Conservation (phyloP, 495 filamentous ascomycete species). For the Pyrenopolyporus hunteri region DNA sequence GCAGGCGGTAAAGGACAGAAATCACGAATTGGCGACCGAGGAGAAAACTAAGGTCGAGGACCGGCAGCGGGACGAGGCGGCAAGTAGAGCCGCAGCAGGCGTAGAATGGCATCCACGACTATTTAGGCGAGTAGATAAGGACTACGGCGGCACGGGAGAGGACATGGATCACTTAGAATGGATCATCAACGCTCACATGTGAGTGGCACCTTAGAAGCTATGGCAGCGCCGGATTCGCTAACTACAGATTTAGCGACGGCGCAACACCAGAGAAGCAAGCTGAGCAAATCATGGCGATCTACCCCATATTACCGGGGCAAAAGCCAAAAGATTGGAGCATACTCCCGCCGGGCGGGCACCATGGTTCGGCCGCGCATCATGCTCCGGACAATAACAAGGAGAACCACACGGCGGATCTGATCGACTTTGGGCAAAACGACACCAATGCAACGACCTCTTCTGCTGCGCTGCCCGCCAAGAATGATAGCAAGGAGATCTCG, state of each 20-base stretch:
- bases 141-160: conserved; percentile 74
- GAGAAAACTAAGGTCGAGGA: conserved; percentile 97
- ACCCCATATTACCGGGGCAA: conserved; percentile 84
- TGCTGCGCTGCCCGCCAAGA: conserved; percentile 26
- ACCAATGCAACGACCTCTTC: conserved; percentile 3
- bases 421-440: conserved; percentile 54
- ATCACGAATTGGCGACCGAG: conserved; percentile 89
- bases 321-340: conserved; percentile 47
- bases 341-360: conserved; percentile 44
- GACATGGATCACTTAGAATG: conserved; percentile 90
- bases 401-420: conserved; percentile 45
- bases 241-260: conserved; percentile 56
- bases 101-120: conserved; percentile 88
- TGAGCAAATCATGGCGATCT: conserved; percentile 85
- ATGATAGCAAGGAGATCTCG: conserved; percentile 48
- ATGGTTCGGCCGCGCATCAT: too few species aligned
- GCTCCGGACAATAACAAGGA: too few species aligned
- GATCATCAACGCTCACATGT: conserved; percentile 92
- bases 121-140: conserved; percentile 77
- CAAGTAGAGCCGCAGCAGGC: conserved; percentile 77
- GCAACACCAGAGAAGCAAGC: conserved; percentile 73
- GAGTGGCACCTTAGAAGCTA: conserved; percentile 39
- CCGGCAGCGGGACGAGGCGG: conserved; percentile 85
- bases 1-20: conserved; percentile 76
- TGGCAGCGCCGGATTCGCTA: too few species aligned